Conservation (phyloP, 2,329 filamentous ascomycete species). For the Tolypocladium inflatum region DNA sequence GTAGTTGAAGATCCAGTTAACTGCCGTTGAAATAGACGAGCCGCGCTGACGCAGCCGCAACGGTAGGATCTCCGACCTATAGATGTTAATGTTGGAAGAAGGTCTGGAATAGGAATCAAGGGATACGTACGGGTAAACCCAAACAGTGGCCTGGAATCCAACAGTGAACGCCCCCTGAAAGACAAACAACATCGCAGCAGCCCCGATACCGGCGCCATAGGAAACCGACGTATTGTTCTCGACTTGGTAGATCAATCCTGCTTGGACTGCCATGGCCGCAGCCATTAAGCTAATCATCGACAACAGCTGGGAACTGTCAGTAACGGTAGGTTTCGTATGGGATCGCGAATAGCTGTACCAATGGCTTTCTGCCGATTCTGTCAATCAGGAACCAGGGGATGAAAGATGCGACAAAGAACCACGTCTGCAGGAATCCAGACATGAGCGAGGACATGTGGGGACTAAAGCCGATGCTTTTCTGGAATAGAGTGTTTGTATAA, state of each 20-base stretch:
- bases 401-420: slow-evolving; percentile 28
- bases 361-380: slow-evolving; percentile 33
- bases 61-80: slow-evolving; percentile 21
- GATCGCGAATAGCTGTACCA: slow-evolving; percentile 11
- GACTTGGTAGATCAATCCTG: slow-evolving; percentile 29
- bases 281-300: slow-evolving; percentile 31
- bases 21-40: slow-evolving; percentile 21
- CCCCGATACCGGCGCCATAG: slow-evolving; percentile 24
- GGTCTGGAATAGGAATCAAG: background rate
- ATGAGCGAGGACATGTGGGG: slow-evolving; percentile 37
- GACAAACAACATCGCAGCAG: slow-evolving; percentile 30
- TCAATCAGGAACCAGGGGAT: slow-evolving; percentile 38
- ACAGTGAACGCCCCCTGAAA: slow-evolving; percentile 30
- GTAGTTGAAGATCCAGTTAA: slow-evolving; percentile 25
- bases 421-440: slow-evolving; percentile 41
- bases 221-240: slow-evolving; percentile 22
- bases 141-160: slow-evolving; percentile 25
- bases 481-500: slow-evolving; percentile 36
- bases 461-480: slow-evolving; percentile 31
- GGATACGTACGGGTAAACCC: slow-evolving; percentile 18
- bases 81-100: background rate
- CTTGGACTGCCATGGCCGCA: slow-evolving; percentile 28
- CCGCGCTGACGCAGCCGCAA: slow-evolving; percentile 19
- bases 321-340: background rate
- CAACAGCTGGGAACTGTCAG: slow-evolving; percentile 16